phyloP scores from a whole-genome alignment of 2,329 filamentous ascomycete species.

The Aureobasidium vineae region DNA sequence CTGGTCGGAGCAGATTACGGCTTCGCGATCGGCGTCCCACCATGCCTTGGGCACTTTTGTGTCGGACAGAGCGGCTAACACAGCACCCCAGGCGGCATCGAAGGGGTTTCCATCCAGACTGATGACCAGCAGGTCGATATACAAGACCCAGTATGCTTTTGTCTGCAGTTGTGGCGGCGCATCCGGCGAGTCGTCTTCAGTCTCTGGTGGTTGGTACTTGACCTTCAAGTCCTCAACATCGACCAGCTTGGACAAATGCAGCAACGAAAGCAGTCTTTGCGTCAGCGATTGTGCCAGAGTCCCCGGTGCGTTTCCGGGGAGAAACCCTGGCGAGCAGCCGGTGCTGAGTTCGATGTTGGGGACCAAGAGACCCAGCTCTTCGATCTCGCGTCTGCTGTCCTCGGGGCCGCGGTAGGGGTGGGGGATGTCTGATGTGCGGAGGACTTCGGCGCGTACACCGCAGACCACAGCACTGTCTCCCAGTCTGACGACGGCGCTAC shows the following conservation, averaged over 20 bases:
- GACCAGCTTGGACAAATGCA: constrained; percentile 70
- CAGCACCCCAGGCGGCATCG: constrained; percentile 83
- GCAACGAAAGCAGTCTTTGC: constrained; percentile 71
- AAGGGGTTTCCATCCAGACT: constrained; percentile 90
- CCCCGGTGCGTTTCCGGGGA: constrained; percentile 79
- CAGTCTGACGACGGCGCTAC: constrained; percentile 80
- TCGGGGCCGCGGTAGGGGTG: constrained; percentile 49
- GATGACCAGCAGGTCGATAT: constrained; percentile 93
- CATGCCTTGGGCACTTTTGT: constrained; percentile 73
- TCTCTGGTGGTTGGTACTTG: constrained; percentile 47
- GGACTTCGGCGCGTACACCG: constrained; percentile 81
- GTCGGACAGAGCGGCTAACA: constrained; percentile 75
- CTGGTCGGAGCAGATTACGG: constrained; percentile 69
- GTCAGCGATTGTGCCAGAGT: constrained; percentile 80
- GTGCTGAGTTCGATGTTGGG: constrained; percentile 93
- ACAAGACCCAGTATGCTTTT: constrained; percentile 91
- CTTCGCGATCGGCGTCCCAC: constrained; percentile 81
- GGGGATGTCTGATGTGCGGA: constrained; percentile 71
- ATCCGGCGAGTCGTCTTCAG: constrained; percentile 48
- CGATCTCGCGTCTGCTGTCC: constrained; percentile 41
- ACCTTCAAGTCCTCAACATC: constrained; percentile 69
- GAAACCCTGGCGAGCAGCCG: constrained; percentile 79
- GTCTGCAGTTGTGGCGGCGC: constrained; percentile 50
- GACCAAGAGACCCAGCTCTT: constrained; percentile 68
- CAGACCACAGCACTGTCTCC: constrained; percentile 95